Evolutionary conservation across 345 rosid genomes (phyloP).

Genomic region (Kandelia obovata): DNA sequence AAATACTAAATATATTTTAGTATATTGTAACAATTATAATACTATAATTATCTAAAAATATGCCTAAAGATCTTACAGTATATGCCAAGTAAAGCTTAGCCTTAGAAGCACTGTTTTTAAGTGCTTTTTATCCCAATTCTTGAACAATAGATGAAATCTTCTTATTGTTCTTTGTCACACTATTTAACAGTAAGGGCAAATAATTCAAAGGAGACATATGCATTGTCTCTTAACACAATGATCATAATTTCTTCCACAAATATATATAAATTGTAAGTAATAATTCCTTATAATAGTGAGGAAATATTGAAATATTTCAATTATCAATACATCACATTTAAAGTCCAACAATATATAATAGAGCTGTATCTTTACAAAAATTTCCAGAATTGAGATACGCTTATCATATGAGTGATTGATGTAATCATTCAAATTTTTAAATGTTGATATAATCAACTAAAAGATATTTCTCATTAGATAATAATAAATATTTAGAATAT

Average conservation of each 20-base stretch:
- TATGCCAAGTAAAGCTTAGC: slow-evolving; percentile 56
- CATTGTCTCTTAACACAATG: slow-evolving; percentile 86
- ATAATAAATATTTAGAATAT: slow-evolving; percentile 87
- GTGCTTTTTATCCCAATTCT: slow-evolving; percentile 66
- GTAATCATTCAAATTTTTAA: slow-evolving; percentile 66
- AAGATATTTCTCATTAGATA: slow-evolving; percentile 88
- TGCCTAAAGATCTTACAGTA: slow-evolving; percentile 52
- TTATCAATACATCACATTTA: slow-evolving; percentile 78
- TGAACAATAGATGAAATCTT: slow-evolving; percentile 60
- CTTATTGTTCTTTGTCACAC: slow-evolving; percentile 60
- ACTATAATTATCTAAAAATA: slow-evolving; percentile 54
- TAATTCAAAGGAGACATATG: slow-evolving; percentile 67
- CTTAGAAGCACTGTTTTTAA: slow-evolving; percentile 58
- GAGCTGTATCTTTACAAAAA: slow-evolving; percentile 88
- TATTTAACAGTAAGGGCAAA: slow-evolving; percentile 64
- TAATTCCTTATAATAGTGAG: slow-evolving; percentile 69
- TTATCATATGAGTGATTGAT: slow-evolving; percentile 66
- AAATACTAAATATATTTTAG: slow-evolving; percentile 39
- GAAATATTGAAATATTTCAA: slow-evolving; percentile 88
- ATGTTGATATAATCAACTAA: slow-evolving; percentile 82
- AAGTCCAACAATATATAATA: slow-evolving; percentile 97
- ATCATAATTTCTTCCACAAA: slow-evolving; percentile 78
- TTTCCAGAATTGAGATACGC: slow-evolving; percentile 81
- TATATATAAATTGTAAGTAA: slow-evolving; percentile 46
- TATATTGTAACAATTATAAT: slow-evolving; percentile 60